Base-by-base conservation (phyloP, 331 rosid species). In the Prunus yedoensis region DNA sequence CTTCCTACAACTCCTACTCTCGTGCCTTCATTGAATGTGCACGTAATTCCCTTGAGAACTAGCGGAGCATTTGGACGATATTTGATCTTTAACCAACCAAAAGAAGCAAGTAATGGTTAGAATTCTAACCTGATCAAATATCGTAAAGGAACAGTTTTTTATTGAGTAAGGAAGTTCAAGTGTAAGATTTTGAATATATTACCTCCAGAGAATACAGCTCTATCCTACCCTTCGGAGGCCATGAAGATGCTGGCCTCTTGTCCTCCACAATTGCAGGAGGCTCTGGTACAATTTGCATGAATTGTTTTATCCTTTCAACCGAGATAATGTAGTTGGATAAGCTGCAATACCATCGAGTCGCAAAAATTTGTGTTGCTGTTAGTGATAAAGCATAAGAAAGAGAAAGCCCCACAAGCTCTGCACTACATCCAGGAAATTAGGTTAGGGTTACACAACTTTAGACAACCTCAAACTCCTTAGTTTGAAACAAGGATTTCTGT, bases 1-100 rank as follows among this genome's bases (percentile, higher is more conserved):
- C 97, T 89, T 86, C 96, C 97, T 38, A 91, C 96, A 67, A 93
- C 88, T 83, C 98, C 97, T 2, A 91, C 98, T 78, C 88, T 85
- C 60, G 74, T 87, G 54, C 92, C 91, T 86, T 89, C 92, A 65
- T 68, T 69, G 77, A 91, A 85, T 12, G 89, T 87, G 79, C 96
- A 93, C 57, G 87, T 84, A 53, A 93, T 88, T 50, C 96, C 93
- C 81, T 84, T 88, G 16, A 93, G 92, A 47, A 93, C 92, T 41
- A 87, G 54, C 0, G 92, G 91, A 73, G 89, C 76, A 74, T 86
- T 87, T 16, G 89, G 87, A 43, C 88, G 96, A 76, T 91, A 91
- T 28, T 80, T 85, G 57, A 93, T 85, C 96, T 89, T 78, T 17
- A 62, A 69, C 4, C 73, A 66, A 2, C 61, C 4, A 68, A 83